These are phyloP conservation scores for Wickerhamomyces sydowiorum DNA, from an alignment of 805 yeast genomes.

Conservation along the genomic window DNA sequence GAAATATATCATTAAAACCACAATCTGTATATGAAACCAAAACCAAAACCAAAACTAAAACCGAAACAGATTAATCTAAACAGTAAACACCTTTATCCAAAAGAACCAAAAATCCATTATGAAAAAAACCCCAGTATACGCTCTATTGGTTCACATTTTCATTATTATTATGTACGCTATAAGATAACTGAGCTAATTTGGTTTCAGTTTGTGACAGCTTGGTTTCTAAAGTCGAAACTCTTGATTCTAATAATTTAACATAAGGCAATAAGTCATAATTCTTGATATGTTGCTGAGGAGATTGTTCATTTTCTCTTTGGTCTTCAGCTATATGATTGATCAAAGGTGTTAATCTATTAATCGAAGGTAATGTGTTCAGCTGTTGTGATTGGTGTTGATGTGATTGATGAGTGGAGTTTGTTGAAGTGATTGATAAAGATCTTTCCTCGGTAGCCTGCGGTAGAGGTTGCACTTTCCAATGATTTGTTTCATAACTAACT, in stretches of 20 bases:
- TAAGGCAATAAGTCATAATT: conserved; percentile 12
- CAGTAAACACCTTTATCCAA: too few relatives aligned
- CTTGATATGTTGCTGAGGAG: neutral
- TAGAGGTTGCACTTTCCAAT: neutral
- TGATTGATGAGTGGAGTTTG: neutral
- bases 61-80: too few relatives aligned
- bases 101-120: too few relatives aligned
- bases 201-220: conserved; percentile 15
- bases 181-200: conserved; percentile 14
- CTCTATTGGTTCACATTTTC: neutral
- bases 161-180: conserved; percentile 6
- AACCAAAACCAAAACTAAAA: too few relatives aligned
- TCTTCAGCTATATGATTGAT: conserved; percentile 1
- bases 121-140: too few relatives aligned
- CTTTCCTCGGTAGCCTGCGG: too few relatives aligned
- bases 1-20: too few relatives aligned
- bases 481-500: neutral
- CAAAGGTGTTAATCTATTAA: conserved; percentile 6
- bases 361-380: conserved; percentile 5
- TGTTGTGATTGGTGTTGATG: neutral
- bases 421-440: neutral
- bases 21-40: too few relatives aligned
- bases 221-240: conserved; percentile 15
- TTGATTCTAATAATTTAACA: conserved; percentile 17
- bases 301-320: neutral